phyloP scores from a whole-genome alignment of 2,329 filamentous ascomycete genomes.

The Zasmidium cellare region DNA sequence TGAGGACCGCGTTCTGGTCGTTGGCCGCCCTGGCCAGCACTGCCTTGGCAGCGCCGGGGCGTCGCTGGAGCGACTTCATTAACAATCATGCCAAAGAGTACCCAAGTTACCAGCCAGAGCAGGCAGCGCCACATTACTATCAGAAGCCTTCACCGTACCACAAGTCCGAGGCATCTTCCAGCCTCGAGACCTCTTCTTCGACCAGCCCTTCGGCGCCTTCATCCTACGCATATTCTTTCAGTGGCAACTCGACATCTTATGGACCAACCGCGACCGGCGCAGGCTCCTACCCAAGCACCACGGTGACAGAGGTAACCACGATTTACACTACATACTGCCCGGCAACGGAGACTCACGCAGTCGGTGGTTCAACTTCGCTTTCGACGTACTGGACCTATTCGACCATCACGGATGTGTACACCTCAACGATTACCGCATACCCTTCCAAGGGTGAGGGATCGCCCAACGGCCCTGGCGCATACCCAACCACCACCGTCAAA shows the following conservation, averaged over 20 bases:
- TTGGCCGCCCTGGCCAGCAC: background rate
- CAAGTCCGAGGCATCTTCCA: background rate
- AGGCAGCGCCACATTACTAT: background rate
- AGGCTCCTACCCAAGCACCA: background rate
- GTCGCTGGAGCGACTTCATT: background rate
- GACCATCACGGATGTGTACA: background rate
- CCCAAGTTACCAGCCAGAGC: background rate
- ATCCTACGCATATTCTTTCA: background rate
- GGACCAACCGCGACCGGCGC: background rate
- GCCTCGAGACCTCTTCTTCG: background rate
- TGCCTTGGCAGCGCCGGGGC: background rate
- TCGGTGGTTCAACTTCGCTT: background rate
- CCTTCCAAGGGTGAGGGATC: background rate
- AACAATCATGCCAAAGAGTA: background rate
- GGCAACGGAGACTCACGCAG: background rate
- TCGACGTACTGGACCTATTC: background rate
- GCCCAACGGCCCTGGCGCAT: background rate
- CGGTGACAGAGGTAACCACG: background rate
- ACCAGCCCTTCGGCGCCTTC: background rate
- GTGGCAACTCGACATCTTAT: background rate
- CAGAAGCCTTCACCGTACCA: background rate
- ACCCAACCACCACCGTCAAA: background rate
- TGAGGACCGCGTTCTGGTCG: background rate
- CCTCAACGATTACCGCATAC: background rate
- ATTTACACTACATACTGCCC: background rate